Base-by-base conservation (phyloP, 2,329 filamentous ascomycete genomes). In the Verticillium longisporum region DNA sequence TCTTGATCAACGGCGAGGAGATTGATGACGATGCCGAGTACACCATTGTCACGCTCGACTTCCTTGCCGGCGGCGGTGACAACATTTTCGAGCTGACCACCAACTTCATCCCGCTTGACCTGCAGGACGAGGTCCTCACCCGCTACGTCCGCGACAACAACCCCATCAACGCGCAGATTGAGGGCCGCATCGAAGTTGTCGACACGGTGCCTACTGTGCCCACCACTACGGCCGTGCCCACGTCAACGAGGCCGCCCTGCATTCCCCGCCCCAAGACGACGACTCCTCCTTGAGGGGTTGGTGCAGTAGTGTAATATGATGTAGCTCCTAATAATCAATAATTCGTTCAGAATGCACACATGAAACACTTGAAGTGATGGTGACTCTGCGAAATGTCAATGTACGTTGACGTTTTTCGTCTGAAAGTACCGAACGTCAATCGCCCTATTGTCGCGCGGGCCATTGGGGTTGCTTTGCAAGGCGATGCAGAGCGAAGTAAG, bases 21-120 rank as follows among this genome's bases (percentile, higher is more conserved):
- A 72, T 88, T 1, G 78, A 83, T 37, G 71, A 76, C 11, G 71
- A 70, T 6, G 71, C 70, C 15, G 73, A 78, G 33, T 89, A 89
- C 70, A 79, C 77, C 11, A 71, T 89, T 21, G 82, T 86, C 15
- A 88, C 86, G 0, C 74, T 87, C 1, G 86, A 88, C 66, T 89
- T 88, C 65, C 65, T 89, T 0, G 84, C 85, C 1, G 78, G 79
- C 2, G 85, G 84, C 2, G 87, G 86, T 14, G 87, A 89, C 66
- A 88, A 87, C 67, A 83, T 88, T 68, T 78, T 86, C 26, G 66
- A 71, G n/a, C 53, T 66, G 1, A 69, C 67, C 7, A 68, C 63
- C 32, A 71, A 73, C 59, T 80, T 80, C 55, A 71, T 77, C 34
- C 75, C 74, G 6, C 74, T 85, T 2, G 82, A 84, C 32, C 79